Evolutionary conservation across 2,329 filamentous ascomycete genomes (phyloP), one percentile per base, ranked within the genome.

Genomic region (Ceratocystiopsis minuta): DNA sequence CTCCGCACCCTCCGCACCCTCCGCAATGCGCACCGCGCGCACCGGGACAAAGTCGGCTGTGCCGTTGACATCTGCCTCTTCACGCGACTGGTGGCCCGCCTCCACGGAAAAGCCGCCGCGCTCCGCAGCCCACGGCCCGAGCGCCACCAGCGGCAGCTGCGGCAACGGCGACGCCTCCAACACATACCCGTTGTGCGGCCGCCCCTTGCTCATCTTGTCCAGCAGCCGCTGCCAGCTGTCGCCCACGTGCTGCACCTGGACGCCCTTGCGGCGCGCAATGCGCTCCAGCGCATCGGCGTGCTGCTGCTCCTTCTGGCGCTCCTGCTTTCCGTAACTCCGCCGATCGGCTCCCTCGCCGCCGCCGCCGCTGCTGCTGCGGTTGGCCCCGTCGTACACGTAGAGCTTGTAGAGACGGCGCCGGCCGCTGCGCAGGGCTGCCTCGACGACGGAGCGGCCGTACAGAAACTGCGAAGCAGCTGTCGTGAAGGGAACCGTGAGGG

Each of bases 401-500:
- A 98, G 68, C 42, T 77, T 81, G 63, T 95, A 93, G 3, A 93
- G 60, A 52, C 82, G 76, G 44, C 90, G 76, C 32, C 75, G 68
- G 12, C 65, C 65, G 38, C 61, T 56, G 49, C 69, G 75, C 16
- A 98, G 63, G 0, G 86, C 41, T 16, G 87, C 81, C 47, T 80
- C 69, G 17, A 96, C 84, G 2, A 83, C 76, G 2, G 80, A 82
- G 37, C 72, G 73, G 6, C 90, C 90, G 55, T 93, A 96, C 2
- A 98, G 65, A 51, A 95, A 96, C 47, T 94, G 80, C 0, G 87
- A 94, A 6, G 84, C 83, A 0, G 88, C 80, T 1, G 85, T 92
- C 0, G 83, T 85, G 54, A 88, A 75, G 38, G 60, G 59, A 43
- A 55, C 48, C 39, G 52, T 57, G 24, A 53, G 45, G 43, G 46